Evolutionary conservation across 345 rosid species (phyloP).

Genomic region (Anacardium occidentale): DNA sequence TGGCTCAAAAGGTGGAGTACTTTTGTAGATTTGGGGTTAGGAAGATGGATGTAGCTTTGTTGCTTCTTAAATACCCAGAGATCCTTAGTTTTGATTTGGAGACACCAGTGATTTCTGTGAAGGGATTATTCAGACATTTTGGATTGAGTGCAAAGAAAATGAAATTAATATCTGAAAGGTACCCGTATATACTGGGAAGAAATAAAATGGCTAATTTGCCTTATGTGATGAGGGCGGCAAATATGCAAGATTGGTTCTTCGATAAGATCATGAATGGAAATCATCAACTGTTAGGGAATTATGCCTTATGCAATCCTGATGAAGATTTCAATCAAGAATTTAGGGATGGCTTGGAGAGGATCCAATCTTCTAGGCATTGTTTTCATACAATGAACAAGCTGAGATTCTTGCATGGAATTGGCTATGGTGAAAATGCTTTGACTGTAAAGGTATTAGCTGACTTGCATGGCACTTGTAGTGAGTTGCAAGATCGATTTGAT

Average conservation of each 20-base stretch:
- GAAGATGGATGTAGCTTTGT: slow-evolving; percentile 41
- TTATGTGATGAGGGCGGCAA: slow-evolving; percentile 38
- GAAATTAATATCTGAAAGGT: slow-evolving; percentile 24
- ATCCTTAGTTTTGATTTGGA: slow-evolving; percentile 50
- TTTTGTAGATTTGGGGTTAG: slow-evolving; percentile 51
- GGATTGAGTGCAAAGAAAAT: slow-evolving; percentile 45
- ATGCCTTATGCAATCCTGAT: slow-evolving; percentile 35
- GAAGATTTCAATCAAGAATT: slow-evolving; percentile 48
- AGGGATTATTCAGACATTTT: slow-evolving; percentile 47
- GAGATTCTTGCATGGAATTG: slow-evolving; percentile 53
- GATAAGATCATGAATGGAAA: slow-evolving; percentile 43
- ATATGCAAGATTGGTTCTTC: slow-evolving; percentile 48
- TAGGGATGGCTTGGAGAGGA: slow-evolving; percentile 39
- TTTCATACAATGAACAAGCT: slow-evolving; percentile 49
- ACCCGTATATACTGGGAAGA: slow-evolving; percentile 47
- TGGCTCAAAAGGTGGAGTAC: slow-evolving; percentile 37
- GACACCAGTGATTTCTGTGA: slow-evolving; percentile 40
- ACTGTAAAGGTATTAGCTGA: slow-evolving; percentile 43
- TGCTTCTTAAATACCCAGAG: slow-evolving; percentile 45
- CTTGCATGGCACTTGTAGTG: slow-evolving; percentile 51
- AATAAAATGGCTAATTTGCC: slow-evolving; percentile 66
- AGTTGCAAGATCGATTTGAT: slow-evolving; percentile 50
- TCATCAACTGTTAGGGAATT: slow-evolving; percentile 42
- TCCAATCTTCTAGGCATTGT: slow-evolving; percentile 34
- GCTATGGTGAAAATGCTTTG: slow-evolving; percentile 59